phyloP scores from a whole-genome alignment of 345 rosid genomes.

The Odontarrhena argentea region DNA sequence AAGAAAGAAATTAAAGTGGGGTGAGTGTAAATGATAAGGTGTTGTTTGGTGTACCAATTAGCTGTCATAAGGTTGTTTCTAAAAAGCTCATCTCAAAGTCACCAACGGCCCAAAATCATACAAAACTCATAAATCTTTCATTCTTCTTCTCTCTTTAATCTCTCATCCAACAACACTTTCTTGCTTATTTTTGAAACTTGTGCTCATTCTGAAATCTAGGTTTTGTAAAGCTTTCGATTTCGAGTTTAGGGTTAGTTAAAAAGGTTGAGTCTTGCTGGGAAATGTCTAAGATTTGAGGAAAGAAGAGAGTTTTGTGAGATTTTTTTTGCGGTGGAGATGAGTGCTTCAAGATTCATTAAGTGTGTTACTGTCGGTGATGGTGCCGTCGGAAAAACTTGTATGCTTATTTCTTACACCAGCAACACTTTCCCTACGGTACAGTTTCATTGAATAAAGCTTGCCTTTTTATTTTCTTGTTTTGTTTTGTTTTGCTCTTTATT shows the following conservation, averaged over 20 bases:
- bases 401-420: conserved; percentile 95
- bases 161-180: conserved; percentile 24
- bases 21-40: conserved; percentile 43
- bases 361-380: conserved; percentile 98
- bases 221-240: conserved; percentile 8
- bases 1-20: conserved; percentile 19
- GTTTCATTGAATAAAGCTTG: conserved; percentile 4
- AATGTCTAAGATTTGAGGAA: conserved; percentile 34
- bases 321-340: conserved; percentile 50
- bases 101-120: conserved; percentile 36
- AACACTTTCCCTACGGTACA: conserved; percentile 93
- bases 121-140: not conserved
- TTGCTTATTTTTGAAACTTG: conserved; percentile 17
- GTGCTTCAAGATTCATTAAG: conserved; percentile 94
- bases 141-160: conserved; percentile 23
- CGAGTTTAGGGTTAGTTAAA: conserved; percentile 2
- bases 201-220: not conserved
- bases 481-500: not conserved
- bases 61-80: conserved; percentile 39
- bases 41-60: conserved; percentile 38
- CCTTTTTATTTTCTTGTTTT: conserved; percentile 5
- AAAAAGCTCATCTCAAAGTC: conserved; percentile 39
- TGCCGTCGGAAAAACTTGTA: conserved; percentile 93
- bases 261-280: conserved; percentile 31
- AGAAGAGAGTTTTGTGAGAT: not conserved